These are phyloP conservation scores for Aspergillus luchuensis DNA, from an alignment of 2,329 filamentous ascomycete species.

Conservation along the genomic window DNA sequence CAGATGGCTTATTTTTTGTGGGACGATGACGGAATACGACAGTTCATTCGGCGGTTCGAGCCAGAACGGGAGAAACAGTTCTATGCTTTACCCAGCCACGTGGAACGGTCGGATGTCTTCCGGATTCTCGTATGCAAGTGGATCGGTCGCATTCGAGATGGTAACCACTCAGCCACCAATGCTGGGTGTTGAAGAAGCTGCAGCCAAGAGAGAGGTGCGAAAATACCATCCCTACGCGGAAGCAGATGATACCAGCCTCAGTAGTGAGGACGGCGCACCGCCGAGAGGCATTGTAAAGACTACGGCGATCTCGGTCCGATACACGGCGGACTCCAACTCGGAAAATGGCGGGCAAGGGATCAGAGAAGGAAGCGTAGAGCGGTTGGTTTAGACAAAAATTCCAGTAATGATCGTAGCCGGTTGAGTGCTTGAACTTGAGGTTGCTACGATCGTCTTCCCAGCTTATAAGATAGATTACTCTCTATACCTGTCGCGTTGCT, in stretches of 20 bases:
- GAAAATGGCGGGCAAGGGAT: background rate
- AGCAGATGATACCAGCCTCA: background rate
- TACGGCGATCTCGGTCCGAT: background rate
- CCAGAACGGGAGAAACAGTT: conserved; percentile 27
- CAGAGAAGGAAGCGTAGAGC: background rate
- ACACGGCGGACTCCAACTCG: background rate
- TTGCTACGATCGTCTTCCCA: background rate
- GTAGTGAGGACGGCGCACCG: background rate
- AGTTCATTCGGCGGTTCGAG: conserved; percentile 31
- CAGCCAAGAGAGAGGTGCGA: background rate
- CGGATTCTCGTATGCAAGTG: conserved; percentile 35
- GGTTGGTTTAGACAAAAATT: background rate
- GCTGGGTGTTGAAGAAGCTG: background rate
- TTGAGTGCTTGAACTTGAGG: no score
- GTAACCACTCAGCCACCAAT: background rate
- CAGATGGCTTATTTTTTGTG: conserved; percentile 39
- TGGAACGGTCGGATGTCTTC: conserved; percentile 37
- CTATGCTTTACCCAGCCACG: conserved; percentile 25
- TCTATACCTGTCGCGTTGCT: no score
- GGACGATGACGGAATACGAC: conserved; percentile 34
- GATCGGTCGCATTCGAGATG: conserved; percentile 14
- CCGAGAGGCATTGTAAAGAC: background rate
- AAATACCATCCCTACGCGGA: background rate
- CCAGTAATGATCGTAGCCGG: no score
- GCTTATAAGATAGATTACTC: no score